Base-by-base conservation (phyloP, 2,329 filamentous ascomycete species). In the Ophiostoma quercus region DNA sequence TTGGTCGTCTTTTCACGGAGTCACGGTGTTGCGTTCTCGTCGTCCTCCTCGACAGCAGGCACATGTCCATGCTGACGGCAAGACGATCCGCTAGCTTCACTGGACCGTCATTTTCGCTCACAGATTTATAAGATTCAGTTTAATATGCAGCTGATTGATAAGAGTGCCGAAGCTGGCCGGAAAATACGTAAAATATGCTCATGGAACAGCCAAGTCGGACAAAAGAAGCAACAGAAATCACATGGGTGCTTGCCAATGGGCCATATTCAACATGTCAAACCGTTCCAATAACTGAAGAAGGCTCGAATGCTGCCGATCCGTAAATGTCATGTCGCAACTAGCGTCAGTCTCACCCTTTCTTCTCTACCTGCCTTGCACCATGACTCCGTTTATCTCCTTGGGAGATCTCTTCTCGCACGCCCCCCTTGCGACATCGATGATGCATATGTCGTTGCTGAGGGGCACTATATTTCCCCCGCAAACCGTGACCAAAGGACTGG, bases 401-500 rank as follows among this genome's bases (percentile, higher is more conserved):
- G n/a, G 16, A n/a, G 63, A 22, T 66, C 57, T 34, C 29, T 32
- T 63, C 32, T 37, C 32, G 19, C 60, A 63, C 60, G 60, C 60
- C 25, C 29, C 60, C 60, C 63, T 66, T 66, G 63, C 63, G 63
- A 66, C 63, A 66, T 66, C 37, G 63, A 66, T 66, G 63, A 29
- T 25, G 63, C 29, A 66, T 39, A 66, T 66, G 63, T 66, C 63
- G 63, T 66, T 63, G 60, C 16, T 41, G 63, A 66, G 63, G 63
- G 63, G 63, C 37, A 66, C 34, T 1, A 4, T n/a, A 8, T 9
- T 37, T 22, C 22, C 34, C 34, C 63, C 63, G 29, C 63, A 41
- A 41, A 37, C 37, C 37, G 63, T 19, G 34, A 11, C 11, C 6
- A 11, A n/a, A 37, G 19, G 34, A n/a, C 34, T 9, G 19, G 1